These are phyloP conservation scores for Cyberlindnera sargentensis DNA, from an alignment of 805 yeast genomes.

Conservation along the genomic window DNA sequence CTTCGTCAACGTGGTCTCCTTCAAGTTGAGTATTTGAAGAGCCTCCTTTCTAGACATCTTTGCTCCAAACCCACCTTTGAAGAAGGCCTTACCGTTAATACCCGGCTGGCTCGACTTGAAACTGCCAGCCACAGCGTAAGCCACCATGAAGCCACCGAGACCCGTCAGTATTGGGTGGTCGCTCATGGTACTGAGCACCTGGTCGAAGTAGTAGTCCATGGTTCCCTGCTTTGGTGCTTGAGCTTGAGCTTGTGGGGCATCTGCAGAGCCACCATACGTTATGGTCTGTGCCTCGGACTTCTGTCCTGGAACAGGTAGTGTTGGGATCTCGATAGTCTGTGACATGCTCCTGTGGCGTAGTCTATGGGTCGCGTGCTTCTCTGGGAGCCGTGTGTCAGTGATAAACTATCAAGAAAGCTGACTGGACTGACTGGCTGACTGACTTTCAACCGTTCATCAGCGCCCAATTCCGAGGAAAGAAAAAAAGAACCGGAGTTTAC, in stretches of 20 bases:
- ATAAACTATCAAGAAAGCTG: too few relatives aligned
- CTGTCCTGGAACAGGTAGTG: conserved; percentile 52
- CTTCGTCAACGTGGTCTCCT: conserved; percentile 55
- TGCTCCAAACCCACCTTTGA: conserved; percentile 85
- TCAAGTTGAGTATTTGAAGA: conserved; percentile 69
- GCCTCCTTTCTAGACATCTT: conserved; percentile 91
- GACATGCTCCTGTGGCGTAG: conserved; percentile 7
- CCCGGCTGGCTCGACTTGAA: conserved; percentile 39
- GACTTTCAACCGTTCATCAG: too few relatives aligned
- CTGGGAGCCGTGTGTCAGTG: too few relatives aligned
- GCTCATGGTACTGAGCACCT: conserved; percentile 50
- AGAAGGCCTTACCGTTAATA: conserved; percentile 45
- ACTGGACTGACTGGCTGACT: too few relatives aligned
- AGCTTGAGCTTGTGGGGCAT: conserved; percentile 17
- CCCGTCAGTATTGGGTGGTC: conserved; percentile 74
- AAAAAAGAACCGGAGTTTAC: background rate
- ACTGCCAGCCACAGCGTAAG: conserved; percentile 59
- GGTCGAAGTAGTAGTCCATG: conserved; percentile 59
- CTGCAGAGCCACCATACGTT: conserved; percentile 12
- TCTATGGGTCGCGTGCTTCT: background rate
- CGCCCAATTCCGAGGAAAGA: too few relatives aligned
- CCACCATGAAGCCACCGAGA: conserved; percentile 57
- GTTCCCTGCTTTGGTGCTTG: conserved; percentile 24
- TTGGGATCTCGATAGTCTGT: conserved; percentile 44
- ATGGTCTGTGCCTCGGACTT: conserved; percentile 22